Evolutionary conservation across 2,329 filamentous ascomycete genomes (phyloP).

Genomic region (Scedosporium boydii): DNA sequence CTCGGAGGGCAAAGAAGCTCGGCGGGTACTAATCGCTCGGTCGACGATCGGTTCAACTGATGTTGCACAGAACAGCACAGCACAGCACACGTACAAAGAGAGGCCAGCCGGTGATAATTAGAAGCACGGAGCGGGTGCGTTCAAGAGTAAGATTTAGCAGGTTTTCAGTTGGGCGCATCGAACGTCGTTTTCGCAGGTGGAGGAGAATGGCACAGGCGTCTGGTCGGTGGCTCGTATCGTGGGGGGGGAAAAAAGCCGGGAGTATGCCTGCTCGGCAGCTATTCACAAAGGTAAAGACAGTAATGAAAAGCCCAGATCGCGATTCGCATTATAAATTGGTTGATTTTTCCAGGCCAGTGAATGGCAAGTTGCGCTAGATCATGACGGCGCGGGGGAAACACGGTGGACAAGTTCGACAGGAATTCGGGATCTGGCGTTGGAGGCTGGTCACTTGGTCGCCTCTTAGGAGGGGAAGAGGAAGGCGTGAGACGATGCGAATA

Average conservation of each 20-base stretch:
- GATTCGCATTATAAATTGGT: conserved; percentile 7
- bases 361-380: conserved; percentile 7
- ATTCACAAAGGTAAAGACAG: background rate
- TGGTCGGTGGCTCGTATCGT: background rate
- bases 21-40: too few relatives aligned
- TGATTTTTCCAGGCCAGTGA: conserved; percentile 8
- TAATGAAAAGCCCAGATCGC: background rate
- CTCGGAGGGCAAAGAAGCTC: too few relatives aligned
- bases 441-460: background rate
- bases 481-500: background rate
- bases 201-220: background rate
- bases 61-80: too few relatives aligned
- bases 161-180: background rate
- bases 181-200: background rate
- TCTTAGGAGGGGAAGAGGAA: background rate
- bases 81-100: too few relatives aligned
- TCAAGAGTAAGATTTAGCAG: background rate
- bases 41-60: too few relatives aligned
- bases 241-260: background rate
- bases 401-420: background rate
- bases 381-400: background rate
- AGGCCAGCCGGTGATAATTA: background rate
- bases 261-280: background rate
- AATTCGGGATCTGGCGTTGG: conserved; percentile 7
- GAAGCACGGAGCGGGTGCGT: background rate